Conservation (phyloP, 176 grass and related monocot species). For the Oryza coarctata region DNA sequence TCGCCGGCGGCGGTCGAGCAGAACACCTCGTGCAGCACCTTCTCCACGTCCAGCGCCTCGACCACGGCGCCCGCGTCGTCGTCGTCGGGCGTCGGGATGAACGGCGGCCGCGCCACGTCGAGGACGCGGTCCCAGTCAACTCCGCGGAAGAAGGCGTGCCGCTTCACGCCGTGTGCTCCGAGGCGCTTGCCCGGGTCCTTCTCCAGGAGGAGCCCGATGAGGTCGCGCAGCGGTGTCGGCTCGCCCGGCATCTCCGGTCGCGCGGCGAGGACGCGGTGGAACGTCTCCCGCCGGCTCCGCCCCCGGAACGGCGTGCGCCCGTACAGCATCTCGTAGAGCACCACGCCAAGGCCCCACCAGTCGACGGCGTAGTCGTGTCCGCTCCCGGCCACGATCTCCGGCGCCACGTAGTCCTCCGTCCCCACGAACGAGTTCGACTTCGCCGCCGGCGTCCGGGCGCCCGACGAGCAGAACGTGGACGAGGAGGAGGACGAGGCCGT, state of each 20-base stretch:
- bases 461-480: constrained; percentile 5
- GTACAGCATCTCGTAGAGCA: constrained; percentile 84
- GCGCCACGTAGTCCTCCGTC: constrained; percentile 88
- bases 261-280: constrained; percentile 53
- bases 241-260: constrained; percentile 62
- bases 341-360: constrained; percentile 75
- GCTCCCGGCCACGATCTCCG: constrained; percentile 66
- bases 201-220: constrained; percentile 58
- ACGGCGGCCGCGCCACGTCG: constrained; percentile 67
- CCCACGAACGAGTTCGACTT: constrained; percentile 89
- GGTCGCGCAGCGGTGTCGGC: constrained; percentile 48
- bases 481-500: constrained; percentile 9
- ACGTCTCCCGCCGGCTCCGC: constrained; percentile 67
- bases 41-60: constrained; percentile 62
- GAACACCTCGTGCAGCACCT: constrained; percentile 55
- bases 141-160: constrained; percentile 67
- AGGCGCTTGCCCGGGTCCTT: constrained; percentile 69
- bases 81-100: constrained; percentile 45
- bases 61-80: background rate
- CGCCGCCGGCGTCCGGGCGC: background rate
- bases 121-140: constrained; percentile 61
- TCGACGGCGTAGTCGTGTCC: constrained; percentile 80
- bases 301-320: constrained; percentile 73
- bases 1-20: background rate
- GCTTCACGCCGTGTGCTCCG: constrained; percentile 44